Base-by-base conservation (phyloP, 1,284 basidiomycete species). In the Trichosporon faecale region DNA sequence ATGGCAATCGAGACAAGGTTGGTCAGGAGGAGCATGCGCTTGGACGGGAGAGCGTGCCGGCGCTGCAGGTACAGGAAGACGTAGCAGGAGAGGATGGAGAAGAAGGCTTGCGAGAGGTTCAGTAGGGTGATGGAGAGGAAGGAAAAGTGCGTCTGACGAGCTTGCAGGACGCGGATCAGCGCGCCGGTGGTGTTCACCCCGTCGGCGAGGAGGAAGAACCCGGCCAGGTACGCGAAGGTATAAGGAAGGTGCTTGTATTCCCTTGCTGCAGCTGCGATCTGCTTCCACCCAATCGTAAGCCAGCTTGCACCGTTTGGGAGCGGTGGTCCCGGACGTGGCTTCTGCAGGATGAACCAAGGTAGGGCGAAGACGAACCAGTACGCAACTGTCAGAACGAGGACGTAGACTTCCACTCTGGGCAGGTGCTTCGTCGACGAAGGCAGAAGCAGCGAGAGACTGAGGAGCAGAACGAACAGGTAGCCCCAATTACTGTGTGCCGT, bases 331-430 rank as follows among this genome's bases (percentile, higher is more conserved):
- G 89, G 89, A 6, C 91, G 88, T 14, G 88, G 89, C 76, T 91
- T 86, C 78, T 92, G 91, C 79, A 89, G 90, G 68, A 92, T 87
- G 78, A 92, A 93, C 91, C 90, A 93, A 89, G 89, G 93, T 66
- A 92, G 88, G 29, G 91, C 92, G 9, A 85, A 84, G 2, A 91
- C 73, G 31, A 91, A 88, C 91, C 91, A 93, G 77, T 91, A 93
- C 0, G 83, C 86, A 76, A 89, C 92, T 61, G 88, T 90, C 63
- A 66, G 67, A 21, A 68, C 72, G 61, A 77, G 72, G 18, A 70
- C 68, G 52, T 76, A 76, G 68, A 91, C 91, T 76, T 92, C 88
- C 3, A 90, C 90, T 72, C 85, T 87, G 0, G 89, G 85, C 74
- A 92, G 85, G 68, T 84, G 85, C 2, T 21, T 21, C 52, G 52